phyloP scores from a whole-genome alignment of 305 asterid species.

The Lippia alba region DNA sequence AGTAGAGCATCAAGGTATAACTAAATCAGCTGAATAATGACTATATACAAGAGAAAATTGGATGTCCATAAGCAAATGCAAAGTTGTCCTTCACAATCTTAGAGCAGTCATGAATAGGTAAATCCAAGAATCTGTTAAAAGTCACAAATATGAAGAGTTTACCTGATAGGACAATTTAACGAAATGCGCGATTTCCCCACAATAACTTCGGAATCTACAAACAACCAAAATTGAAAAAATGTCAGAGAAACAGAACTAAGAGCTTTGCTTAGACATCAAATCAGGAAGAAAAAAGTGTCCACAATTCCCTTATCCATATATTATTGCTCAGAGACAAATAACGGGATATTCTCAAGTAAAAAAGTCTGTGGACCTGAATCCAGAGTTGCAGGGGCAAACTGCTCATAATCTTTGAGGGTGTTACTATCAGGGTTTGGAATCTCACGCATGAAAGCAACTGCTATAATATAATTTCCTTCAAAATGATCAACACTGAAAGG shows the following conservation, averaged over 20 bases:
- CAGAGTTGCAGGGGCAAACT: slow-evolving; percentile 56
- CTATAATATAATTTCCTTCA: slow-evolving; percentile 78
- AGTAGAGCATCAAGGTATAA: background rate
- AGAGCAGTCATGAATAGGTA: slow-evolving; percentile 18
- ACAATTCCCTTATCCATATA: slow-evolving; percentile 23
- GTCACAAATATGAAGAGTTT: slow-evolving; percentile 29
- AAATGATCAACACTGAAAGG: slow-evolving; percentile 36
- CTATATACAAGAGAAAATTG: slow-evolving; percentile 6
- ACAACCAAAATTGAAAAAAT: slow-evolving; percentile 14
- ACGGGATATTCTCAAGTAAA: slow-evolving; percentile 18
- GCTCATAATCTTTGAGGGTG: slow-evolving; percentile 69
- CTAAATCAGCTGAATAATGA: background rate
- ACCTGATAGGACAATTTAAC: slow-evolving; percentile 87
- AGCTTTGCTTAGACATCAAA: slow-evolving; percentile 8
- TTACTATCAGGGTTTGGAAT: slow-evolving; percentile 49
- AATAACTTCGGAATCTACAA: slow-evolving; percentile 72
- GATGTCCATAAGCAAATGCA: background rate
- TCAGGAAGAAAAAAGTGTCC: slow-evolving; percentile 9
- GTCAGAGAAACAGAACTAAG: slow-evolving; percentile 29
- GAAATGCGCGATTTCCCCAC: slow-evolving; percentile 82
- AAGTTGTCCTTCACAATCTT: slow-evolving; percentile 5
- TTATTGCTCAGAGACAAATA: slow-evolving; percentile 19
- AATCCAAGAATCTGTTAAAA: slow-evolving; percentile 22
- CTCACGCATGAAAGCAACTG: slow-evolving; percentile 73
- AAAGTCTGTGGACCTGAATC: slow-evolving; percentile 57